Percentiles rank a stretch among this genome's conserved stretches.
Evolutionary conservation across 371 early-diverging fungal species (phyloP).

Genomic region (Lichtheimia ornata): DNA sequence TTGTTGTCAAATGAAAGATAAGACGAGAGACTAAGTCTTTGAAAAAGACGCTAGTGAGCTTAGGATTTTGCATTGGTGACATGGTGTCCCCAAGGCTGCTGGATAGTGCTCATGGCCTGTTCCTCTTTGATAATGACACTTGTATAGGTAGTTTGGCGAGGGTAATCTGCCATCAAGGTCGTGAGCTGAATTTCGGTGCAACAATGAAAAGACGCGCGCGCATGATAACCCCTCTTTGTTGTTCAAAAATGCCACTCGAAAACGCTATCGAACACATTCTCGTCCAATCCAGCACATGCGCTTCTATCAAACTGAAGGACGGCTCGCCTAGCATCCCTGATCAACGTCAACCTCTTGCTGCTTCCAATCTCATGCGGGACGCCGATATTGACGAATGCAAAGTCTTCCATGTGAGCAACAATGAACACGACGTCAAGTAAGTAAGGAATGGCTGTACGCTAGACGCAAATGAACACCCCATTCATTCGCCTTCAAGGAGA

Average conservation of each 20-base stretch:
- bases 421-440: background rate
- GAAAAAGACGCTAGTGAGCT: too few species aligned
- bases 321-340: background rate
- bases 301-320: background rate
- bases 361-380: background rate
- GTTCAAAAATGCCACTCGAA: background rate
- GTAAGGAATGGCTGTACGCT: background rate
- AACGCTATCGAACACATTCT: background rate
- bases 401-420: conserved; percentile 3
- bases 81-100: too few species aligned
- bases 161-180: too few species aligned
- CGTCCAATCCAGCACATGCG: background rate
- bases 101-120: too few species aligned
- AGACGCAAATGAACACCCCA: too few species aligned
- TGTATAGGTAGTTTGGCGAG: too few species aligned
- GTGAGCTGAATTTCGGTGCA: too few species aligned
- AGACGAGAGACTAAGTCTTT: too few species aligned
- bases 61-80: too few species aligned
- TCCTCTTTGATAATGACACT: too few species aligned
- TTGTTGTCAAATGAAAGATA: too few species aligned
- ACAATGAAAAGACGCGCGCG: background rate
- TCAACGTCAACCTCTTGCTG: background rate
- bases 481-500: background rate
- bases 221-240: background rate
- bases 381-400: conserved; percentile 1